These are phyloP conservation scores for Spergularia azorica DNA, from an alignment of 179 eudicot species.

Conservation along the genomic window DNA sequence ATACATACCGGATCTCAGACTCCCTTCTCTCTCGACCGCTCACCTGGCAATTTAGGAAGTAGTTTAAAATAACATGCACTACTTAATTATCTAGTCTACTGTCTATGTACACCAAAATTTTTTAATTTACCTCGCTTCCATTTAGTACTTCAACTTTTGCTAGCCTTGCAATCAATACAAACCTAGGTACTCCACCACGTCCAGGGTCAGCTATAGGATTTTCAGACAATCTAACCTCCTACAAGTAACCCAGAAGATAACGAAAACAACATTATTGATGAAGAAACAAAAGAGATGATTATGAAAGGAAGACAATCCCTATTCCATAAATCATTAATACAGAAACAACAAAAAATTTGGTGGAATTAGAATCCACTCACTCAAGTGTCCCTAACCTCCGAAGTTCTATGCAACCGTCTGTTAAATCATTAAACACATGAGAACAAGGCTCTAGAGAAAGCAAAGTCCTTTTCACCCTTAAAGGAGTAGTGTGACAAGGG, in stretches of 20 bases:
- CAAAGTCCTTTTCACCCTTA: no score
- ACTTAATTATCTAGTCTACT: neutral
- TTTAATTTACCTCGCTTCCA: constrained; percentile 82
- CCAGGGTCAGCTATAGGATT: constrained; percentile 87
- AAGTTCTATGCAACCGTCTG: neutral
- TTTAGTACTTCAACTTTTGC: constrained; percentile 69
- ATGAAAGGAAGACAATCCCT: neutral
- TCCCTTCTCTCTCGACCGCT: constrained; percentile 83
- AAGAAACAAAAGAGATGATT: neutral
- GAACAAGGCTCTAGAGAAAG: no score
- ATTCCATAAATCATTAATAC: neutral
- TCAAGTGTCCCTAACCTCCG: neutral
- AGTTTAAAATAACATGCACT: constrained; percentile 21
- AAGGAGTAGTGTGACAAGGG: no score
- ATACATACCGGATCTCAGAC: constrained; percentile 85
- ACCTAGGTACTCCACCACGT: constrained; percentile 79
- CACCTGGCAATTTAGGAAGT: constrained; percentile 51
- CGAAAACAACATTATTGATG: neutral
- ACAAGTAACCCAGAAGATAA: constrained; percentile 9
- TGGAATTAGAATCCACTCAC: neutral
- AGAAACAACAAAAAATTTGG: neutral
- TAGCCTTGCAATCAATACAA: constrained; percentile 80
- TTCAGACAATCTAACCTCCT: constrained; percentile 87
- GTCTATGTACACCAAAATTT: neutral
- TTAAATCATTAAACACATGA: neutral